Evolutionary conservation across 306 rosid genomes (phyloP), one percentile per base, ranked within the genome.

Genomic region (Dryas alaskensis): DNA sequence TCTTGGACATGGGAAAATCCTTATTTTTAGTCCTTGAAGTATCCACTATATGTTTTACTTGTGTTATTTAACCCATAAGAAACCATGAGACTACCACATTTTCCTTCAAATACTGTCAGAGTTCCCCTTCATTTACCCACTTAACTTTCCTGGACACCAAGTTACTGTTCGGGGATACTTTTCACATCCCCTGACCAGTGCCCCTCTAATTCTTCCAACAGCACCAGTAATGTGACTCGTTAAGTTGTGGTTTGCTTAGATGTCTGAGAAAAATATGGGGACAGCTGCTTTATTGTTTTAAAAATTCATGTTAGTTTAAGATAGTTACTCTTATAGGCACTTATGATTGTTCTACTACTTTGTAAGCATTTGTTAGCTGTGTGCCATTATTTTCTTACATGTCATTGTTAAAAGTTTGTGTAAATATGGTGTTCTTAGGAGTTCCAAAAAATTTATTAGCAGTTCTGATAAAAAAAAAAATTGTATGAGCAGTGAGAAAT

Each of bases 1-100:
- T 69, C 70, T 61, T 74, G 63, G 60, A 31, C 73, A n/a, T 74
- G 73, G 60, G 65, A 22, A 40, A 17, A 9, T 31, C 47, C 57
- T 46, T 65, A 52, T 71, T 19, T 6, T 25, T 66, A 46, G 46
- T 70, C 44, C 69, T 76, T 70, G 8, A 55, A 59, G 65, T 48
- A 62, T 63, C 46, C 69, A 12, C 7, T 17, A 4, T 73, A 42
- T 68, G 65, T 76, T 27, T 43, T 74, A 74, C 64, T 55, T 46
- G 12, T 46, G 37, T 17, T 52, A 54, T 62, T 60, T 7, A 11
- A 13, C 27, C 47, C 49, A 6, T 40, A 40, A 40, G 27, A 62
- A 62, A 8, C 48, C 48, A 62, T 62, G 4, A 42, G 37, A 37
- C 7, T 1, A 60, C 65, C 44, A 37, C 10, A 60, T 60, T 3